These are phyloP conservation scores for Fragaria iinumae DNA, from an alignment of 306 rosid genomes.

Conservation along the genomic window DNA sequence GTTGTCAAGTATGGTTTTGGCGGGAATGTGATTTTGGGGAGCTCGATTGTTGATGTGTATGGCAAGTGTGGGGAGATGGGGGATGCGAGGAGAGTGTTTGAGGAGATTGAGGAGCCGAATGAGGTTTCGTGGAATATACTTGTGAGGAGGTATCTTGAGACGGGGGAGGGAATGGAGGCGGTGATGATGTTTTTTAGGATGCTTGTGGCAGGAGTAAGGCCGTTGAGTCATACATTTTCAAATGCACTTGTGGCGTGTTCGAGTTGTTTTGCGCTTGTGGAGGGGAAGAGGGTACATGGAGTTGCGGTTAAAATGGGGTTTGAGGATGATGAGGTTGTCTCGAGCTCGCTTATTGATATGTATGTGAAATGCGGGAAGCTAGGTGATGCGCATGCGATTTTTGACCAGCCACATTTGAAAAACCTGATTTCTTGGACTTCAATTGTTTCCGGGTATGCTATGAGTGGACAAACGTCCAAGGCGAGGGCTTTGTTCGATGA, in stretches of 20 bases:
- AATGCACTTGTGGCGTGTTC: constrained; percentile 67
- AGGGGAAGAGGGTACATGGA: constrained; percentile 70
- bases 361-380: constrained; percentile 57
- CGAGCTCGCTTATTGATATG: constrained; percentile 57
- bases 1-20: constrained; percentile 46
- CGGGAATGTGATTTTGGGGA: constrained; percentile 52
- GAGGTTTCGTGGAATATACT: constrained; percentile 75
- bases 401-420: constrained; percentile 47
- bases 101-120: constrained; percentile 56
- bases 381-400: constrained; percentile 46
- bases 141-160: constrained; percentile 67
- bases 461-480: constrained; percentile 49
- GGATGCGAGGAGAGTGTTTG: constrained; percentile 56
- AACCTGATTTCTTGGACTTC: constrained; percentile 69
- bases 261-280: constrained; percentile 37
- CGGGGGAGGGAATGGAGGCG: constrained; percentile 48
- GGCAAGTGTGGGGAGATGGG: constrained; percentile 52
- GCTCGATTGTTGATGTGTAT: constrained; percentile 72
- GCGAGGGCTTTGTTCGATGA: constrained; percentile 56
- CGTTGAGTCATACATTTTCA: constrained; percentile 56
- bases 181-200: constrained; percentile 51
- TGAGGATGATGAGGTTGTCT: constrained; percentile 49
- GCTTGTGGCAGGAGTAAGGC: constrained; percentile 39
- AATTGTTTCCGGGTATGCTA: constrained; percentile 61
- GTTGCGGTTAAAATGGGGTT: constrained; percentile 48